Evolutionary conservation across 1,139 yeast genomes (phyloP).

Genomic region (Taiozyma onychis): DNA sequence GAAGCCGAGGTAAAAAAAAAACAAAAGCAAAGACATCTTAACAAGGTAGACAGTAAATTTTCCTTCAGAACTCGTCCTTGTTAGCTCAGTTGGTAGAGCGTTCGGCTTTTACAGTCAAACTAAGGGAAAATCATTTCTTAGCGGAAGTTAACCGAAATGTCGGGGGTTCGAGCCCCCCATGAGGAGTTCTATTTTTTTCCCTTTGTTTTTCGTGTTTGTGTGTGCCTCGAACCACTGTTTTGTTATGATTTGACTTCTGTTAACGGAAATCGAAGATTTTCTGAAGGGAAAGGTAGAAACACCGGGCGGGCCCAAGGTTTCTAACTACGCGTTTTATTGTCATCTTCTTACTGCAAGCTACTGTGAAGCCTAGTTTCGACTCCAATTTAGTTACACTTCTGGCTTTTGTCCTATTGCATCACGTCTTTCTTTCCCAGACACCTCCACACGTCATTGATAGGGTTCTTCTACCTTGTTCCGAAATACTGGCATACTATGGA

Average conservation of each 20-base stretch:
- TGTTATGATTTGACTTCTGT: not conserved
- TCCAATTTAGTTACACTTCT: not conserved
- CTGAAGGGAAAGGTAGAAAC: not conserved
- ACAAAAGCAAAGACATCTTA: no score
- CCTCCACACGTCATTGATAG: not conserved
- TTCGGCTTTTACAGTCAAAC: slow-evolving; percentile 8
- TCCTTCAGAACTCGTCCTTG: slow-evolving; percentile 12
- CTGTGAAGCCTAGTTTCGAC: not conserved
- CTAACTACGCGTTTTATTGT: not conserved
- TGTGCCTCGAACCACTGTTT: not conserved
- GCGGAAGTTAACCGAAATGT: slow-evolving; percentile 6
- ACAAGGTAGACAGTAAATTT: no score
- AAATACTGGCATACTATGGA: slow-evolving; percentile 17
- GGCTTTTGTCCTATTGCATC: not conserved
- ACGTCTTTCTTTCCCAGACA: not conserved
- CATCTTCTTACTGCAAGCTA: not conserved
- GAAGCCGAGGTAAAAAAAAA: not conserved
- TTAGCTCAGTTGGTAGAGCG: slow-evolving; percentile 11
- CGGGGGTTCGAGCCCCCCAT: slow-evolving; percentile 12
- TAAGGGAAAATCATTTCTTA: slow-evolving; percentile 1
- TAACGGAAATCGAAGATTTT: not conserved
- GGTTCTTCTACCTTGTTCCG: not conserved
- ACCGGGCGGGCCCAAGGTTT: not conserved
- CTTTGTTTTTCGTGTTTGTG: no score
- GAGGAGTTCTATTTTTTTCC: slow-evolving; percentile 9